Evolutionary conservation across 2,329 filamentous ascomycete genomes (phyloP).

Genomic region (Plectosphaerella cucumerina): DNA sequence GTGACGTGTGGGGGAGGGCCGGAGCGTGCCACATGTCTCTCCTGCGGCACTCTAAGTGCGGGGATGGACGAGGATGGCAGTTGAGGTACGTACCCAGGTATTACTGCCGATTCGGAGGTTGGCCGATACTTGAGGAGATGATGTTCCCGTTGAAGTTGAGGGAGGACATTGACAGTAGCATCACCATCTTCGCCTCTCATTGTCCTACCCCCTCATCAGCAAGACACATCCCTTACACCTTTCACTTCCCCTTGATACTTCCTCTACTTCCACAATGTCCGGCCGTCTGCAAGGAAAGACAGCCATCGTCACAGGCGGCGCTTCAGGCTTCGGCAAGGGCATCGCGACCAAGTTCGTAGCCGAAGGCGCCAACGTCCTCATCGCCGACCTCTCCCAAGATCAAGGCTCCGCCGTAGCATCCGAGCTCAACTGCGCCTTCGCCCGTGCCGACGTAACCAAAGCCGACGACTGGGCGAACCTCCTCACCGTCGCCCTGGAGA

Average conservation of each 20-base stretch:
- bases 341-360: conserved; percentile 55
- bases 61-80: too few species aligned
- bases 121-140: too few species aligned
- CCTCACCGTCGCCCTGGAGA: conserved; percentile 37
- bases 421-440: conserved; percentile 38
- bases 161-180: too few species aligned
- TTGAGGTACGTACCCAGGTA: too few species aligned
- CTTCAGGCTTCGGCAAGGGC: conserved; percentile 60
- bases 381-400: conserved; percentile 55
- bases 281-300: conserved; percentile 35
- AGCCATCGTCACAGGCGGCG: conserved; percentile 47
- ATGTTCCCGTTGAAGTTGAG: not conserved
- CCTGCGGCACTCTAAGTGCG: too few species aligned
- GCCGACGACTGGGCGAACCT: conserved; percentile 48
- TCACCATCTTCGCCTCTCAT: too few species aligned
- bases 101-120: too few species aligned
- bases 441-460: conserved; percentile 45
- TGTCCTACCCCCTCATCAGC: not conserved
- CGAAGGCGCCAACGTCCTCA: conserved; percentile 57
- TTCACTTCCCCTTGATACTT: too few species aligned
- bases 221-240: not conserved
- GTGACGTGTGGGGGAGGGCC: too few species aligned
- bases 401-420: conserved; percentile 43
- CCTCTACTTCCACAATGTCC: conserved; percentile 12
- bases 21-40: too few species aligned